These are phyloP conservation scores for Mycena metata DNA, from an alignment of 768 basidiomycete genomes.

Conservation along the genomic window DNA sequence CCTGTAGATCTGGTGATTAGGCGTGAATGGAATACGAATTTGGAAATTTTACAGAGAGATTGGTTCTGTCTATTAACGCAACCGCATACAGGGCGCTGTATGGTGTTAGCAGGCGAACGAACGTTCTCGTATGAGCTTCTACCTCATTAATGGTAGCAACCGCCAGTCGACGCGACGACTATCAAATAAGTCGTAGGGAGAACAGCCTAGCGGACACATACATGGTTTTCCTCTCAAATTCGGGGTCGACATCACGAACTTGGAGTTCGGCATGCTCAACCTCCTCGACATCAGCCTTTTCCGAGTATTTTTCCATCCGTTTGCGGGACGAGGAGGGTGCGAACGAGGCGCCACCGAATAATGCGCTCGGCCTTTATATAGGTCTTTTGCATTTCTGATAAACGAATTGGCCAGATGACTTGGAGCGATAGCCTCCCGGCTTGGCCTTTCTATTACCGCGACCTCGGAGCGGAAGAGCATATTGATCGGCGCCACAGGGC, in stretches of 20 bases:
- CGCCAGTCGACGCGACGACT: slow-evolving; percentile 19
- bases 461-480: too few relatives aligned
- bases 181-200: slow-evolving; percentile 8
- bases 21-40: background rate
- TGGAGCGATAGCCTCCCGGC: background rate
- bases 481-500: too few relatives aligned
- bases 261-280: slow-evolving; percentile 4
- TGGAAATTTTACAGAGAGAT: too few relatives aligned
- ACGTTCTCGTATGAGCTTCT: too few relatives aligned
- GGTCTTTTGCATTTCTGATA: too few relatives aligned
- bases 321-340: background rate
- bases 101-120: too few relatives aligned
- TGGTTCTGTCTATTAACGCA: slow-evolving; percentile 16
- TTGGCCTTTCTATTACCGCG: background rate
- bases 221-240: slow-evolving; percentile 12
- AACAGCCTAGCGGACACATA: background rate
- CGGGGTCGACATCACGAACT: background rate
- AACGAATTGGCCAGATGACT: background rate
- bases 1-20: slow-evolving; percentile 10
- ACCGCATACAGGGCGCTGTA: slow-evolving; percentile 9
- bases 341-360: background rate
- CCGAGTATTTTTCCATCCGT: slow-evolving; percentile 3
- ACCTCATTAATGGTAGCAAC: slow-evolving; percentile 22
- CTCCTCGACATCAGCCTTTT: background rate
- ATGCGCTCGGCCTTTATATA: background rate